Percentiles rank a stretch among this genome's conserved stretches.
Conservation (phyloP, 2,329 filamentous ascomycete genomes). For the Aureobasidium uvarum region DNA sequence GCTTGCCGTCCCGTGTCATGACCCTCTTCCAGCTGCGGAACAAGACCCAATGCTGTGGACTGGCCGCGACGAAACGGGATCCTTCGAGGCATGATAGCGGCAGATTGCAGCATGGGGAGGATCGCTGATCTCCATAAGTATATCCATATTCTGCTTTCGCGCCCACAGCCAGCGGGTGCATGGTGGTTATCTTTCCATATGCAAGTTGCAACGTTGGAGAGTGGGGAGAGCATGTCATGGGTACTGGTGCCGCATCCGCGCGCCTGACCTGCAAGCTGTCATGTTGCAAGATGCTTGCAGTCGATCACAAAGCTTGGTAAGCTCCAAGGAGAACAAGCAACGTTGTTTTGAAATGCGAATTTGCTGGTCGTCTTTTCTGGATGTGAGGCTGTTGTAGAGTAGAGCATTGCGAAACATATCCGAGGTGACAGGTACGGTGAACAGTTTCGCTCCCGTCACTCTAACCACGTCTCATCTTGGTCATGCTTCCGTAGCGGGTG, state of each 20-base stretch:
- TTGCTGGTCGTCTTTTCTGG: too few species aligned
- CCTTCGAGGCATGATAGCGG: conserved; percentile 3
- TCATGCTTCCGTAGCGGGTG: conserved; percentile 22
- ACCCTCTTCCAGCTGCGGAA: background rate
- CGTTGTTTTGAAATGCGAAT: background rate
- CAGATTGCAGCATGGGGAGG: background rate
- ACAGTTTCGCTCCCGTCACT: background rate
- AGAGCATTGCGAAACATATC: conserved; percentile 4
- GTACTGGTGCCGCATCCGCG: background rate
- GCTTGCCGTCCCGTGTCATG: conserved; percentile 8
- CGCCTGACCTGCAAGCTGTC: conserved; percentile 1
- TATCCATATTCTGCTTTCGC: conserved; percentile 3
- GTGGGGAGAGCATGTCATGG: background rate
- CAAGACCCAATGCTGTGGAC: background rate
- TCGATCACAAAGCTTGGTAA: conserved; percentile 23
- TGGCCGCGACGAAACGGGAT: background rate
- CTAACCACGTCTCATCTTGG: background rate
- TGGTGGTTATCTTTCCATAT: background rate
- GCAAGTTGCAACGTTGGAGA: background rate
- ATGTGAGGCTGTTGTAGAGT: background rate
- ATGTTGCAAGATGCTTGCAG: conserved; percentile 13
- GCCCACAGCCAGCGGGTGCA: background rate
- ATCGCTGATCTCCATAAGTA: background rate
- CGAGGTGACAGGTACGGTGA: conserved; percentile 7
- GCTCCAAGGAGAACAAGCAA: conserved; percentile 3